Evolutionary conservation across 225 moss, liverwort and hornwort species (phyloP).

Genomic region (Sphagnum contortum): DNA sequence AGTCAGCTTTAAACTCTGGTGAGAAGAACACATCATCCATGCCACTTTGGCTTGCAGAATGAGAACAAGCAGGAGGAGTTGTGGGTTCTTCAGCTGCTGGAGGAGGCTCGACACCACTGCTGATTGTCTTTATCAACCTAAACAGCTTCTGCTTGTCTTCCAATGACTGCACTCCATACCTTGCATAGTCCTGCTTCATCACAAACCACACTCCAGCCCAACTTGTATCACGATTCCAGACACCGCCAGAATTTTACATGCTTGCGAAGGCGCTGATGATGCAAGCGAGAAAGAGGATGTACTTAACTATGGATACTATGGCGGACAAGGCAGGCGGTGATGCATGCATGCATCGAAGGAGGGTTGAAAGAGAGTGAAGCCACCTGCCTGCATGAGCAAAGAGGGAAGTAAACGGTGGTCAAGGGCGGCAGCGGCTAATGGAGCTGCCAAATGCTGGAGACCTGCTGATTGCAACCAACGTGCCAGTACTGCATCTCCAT

Average conservation of each 20-base stretch:
- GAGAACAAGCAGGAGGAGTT: constrained; percentile 64
- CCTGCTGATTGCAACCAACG: constrained; percentile 99
- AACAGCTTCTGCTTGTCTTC: constrained; percentile 97
- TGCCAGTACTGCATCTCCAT: constrained; percentile 95
- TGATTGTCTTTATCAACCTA: constrained; percentile 88
- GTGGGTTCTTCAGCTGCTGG: constrained; percentile 46
- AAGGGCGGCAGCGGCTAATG: constrained; percentile 86
- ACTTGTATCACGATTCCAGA: too few relatives aligned
- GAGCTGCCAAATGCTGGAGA: constrained; percentile 96
- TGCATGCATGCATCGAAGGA: not conserved
- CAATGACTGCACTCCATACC: constrained; percentile 87
- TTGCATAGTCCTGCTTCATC: constrained; percentile 90
- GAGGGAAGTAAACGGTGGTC: constrained; percentile 95
- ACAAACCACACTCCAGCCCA: constrained; percentile 43
- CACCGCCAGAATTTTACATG: too few relatives aligned
- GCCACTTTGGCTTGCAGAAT: constrained; percentile 66
- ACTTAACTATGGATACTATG: too few relatives aligned
- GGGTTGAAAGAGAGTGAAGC: constrained; percentile 21
- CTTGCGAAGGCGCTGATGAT: too few relatives aligned
- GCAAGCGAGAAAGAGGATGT: too few relatives aligned
- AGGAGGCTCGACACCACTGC: constrained; percentile 59
- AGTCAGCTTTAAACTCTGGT: constrained; percentile 91
- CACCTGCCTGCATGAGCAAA: constrained; percentile 88
- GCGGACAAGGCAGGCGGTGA: too few relatives aligned
- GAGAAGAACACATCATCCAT: constrained; percentile 87